A percentile compares a stretch with the other conserved stretches of the same genome.
These are phyloP conservation scores for Fusarium coicis DNA, from an alignment of 2,329 filamentous ascomycete genomes.

Conservation along the genomic window DNA sequence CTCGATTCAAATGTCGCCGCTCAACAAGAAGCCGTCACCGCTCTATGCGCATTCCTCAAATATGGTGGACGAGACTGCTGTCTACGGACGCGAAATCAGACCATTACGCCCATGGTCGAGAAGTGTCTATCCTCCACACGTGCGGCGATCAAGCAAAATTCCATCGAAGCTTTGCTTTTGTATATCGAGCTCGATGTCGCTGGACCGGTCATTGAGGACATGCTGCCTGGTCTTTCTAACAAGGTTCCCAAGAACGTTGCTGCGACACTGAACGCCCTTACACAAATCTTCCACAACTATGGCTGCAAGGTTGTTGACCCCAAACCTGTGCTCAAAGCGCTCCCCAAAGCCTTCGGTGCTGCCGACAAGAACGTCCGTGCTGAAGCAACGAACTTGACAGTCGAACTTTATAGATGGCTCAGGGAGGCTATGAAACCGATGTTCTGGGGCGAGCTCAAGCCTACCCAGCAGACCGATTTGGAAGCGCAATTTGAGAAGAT, in stretches of 20 bases:
- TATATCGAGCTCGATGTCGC: conserved; percentile 91
- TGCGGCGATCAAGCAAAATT: conserved; percentile 86
- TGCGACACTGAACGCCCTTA: conserved; percentile 77
- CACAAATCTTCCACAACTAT: conserved; percentile 89
- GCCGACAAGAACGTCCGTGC: conserved; percentile 98
- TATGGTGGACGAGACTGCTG: conserved; percentile 85
- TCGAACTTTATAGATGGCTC: conserved; percentile 96
- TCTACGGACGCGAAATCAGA: conserved; percentile 78
- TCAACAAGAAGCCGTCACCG: conserved; percentile 89
- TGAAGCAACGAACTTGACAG: conserved; percentile 88
- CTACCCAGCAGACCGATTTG: conserved; percentile 92
- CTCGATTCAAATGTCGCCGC: conserved; percentile 96
- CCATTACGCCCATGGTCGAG: conserved; percentile 84
- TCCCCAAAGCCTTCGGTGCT: conserved; percentile 93
- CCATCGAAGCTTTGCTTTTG: conserved; percentile 86
- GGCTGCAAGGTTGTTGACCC: conserved; percentile 95
- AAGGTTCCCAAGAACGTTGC: conserved; percentile 91
- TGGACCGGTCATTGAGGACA: conserved; percentile 87
- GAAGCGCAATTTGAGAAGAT: conserved; percentile 95
- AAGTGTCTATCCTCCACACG: conserved; percentile 91
- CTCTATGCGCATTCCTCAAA: conserved; percentile 91
- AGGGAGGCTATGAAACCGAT: conserved; percentile 98
- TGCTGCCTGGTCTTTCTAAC: conserved; percentile 83
- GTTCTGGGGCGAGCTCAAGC: conserved; percentile 96
- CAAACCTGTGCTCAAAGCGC: conserved; percentile 85